These are phyloP conservation scores for Colletotrichum musae DNA, from an alignment of 2,329 filamentous ascomycete species.

Conservation along the genomic window DNA sequence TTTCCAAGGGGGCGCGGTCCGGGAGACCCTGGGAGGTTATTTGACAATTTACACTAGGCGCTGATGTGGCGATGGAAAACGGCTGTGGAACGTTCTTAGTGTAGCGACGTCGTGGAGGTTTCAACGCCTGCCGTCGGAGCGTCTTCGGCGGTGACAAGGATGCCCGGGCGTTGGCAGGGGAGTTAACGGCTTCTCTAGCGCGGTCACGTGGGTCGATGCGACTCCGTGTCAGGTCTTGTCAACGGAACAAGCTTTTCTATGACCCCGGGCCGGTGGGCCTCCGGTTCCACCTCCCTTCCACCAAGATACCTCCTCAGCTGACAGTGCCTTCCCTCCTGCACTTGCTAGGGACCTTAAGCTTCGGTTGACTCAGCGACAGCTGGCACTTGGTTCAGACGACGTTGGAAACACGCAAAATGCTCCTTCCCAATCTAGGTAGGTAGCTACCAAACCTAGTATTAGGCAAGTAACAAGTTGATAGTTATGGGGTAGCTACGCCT, in stretches of 20 bases:
- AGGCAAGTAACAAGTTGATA: too few species aligned
- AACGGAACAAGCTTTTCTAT: constrained; percentile 35
- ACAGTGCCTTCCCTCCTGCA: neutral
- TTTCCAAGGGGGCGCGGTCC: constrained; percentile 1
- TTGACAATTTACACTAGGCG: neutral
- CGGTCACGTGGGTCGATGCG: constrained; percentile 39
- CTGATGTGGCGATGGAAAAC: neutral
- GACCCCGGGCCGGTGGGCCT: neutral
- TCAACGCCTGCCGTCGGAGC: constrained; percentile 27
- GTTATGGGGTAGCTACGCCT: too few species aligned
- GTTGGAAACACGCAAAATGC: too few species aligned
- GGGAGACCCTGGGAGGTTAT: neutral
- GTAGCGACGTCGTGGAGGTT: constrained; percentile 16
- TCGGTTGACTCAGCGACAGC: too few species aligned
- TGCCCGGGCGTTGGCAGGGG: constrained; percentile 28
- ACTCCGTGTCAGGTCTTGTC: constrained; percentile 11
- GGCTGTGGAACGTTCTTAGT: constrained; percentile 11
- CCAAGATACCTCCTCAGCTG: constrained; percentile 7
- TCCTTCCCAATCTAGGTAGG: too few species aligned
- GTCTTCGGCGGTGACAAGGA: constrained; percentile 9
- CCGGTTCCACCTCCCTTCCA: constrained; percentile 12
- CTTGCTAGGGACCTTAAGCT: neutral
- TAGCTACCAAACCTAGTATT: too few species aligned
- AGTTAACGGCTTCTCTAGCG: constrained; percentile 17
- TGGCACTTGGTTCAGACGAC: too few species aligned